These are phyloP conservation scores for Epichloe brachyelytri DNA, from an alignment of 2,329 filamentous ascomycete species.

Conservation along the genomic window DNA sequence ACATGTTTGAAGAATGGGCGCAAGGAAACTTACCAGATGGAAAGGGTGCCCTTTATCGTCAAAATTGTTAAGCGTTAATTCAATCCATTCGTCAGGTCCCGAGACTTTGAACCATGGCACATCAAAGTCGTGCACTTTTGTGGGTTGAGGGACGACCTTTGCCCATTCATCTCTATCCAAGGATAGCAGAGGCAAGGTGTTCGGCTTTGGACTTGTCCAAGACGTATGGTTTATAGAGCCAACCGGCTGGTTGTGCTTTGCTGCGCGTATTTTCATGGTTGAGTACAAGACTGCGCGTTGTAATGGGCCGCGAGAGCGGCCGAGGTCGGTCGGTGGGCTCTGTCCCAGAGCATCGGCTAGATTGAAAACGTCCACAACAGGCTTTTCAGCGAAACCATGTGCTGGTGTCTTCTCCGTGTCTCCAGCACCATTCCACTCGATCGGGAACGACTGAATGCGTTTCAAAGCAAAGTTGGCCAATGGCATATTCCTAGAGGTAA, in stretches of 20 bases:
- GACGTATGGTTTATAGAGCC: conserved; percentile 12
- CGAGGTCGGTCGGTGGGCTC: background rate
- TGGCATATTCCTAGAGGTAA: conserved; percentile 9
- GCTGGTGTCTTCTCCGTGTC: background rate
- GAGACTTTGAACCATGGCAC: conserved; percentile 9
- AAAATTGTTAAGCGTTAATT: conserved; percentile 36
- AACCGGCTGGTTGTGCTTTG: conserved; percentile 11
- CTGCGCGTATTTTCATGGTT: conserved; percentile 9
- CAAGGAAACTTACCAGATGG: conserved; percentile 24
- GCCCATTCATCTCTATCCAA: conserved; percentile 7
- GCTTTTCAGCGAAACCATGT: background rate
- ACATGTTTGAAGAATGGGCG: background rate
- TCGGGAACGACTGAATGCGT: conserved; percentile 9
- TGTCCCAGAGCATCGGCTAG: conserved; percentile 2
- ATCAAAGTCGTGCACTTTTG: conserved; percentile 5
- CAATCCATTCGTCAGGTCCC: conserved; percentile 25
- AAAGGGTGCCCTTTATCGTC: conserved; percentile 37
- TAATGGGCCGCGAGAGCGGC: background rate
- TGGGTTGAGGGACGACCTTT: conserved; percentile 7
- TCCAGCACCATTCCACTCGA: background rate
- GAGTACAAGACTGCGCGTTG: conserved; percentile 11
- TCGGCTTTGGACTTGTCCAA: conserved; percentile 7
- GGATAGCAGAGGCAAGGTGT: conserved; percentile 8
- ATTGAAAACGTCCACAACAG: background rate
- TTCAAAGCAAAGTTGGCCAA: conserved; percentile 11